phyloP scores from a whole-genome alignment of 352 stramenopile species.

The Globisporangium acanthophoron region DNA sequence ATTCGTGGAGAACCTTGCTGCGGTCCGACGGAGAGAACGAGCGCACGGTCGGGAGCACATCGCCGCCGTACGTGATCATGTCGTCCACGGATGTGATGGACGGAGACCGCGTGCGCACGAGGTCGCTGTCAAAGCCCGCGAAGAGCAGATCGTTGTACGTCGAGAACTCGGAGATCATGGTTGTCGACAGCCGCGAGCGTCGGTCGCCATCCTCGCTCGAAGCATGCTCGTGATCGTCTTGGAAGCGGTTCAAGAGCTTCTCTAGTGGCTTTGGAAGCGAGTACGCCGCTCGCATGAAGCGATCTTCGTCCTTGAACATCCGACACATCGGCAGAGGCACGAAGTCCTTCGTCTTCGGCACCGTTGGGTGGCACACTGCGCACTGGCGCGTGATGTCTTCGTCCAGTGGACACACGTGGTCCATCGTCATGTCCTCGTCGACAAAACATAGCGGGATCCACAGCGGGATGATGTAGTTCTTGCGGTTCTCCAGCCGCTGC shows the following conservation, averaged over 20 bases:
- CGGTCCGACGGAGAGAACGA: conserved; percentile 44
- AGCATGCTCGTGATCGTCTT: conserved; percentile 9
- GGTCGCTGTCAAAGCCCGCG: conserved; percentile 54
- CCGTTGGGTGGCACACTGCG: conserved; percentile 49
- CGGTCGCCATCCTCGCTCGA: conserved; percentile 32
- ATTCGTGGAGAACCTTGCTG: conserved; percentile 40
- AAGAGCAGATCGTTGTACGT: conserved; percentile 49
- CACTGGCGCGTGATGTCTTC: conserved; percentile 63
- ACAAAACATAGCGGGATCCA: conserved; percentile 85
- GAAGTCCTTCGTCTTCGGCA: conserved; percentile 42
- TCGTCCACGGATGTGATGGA: conserved; percentile 53
- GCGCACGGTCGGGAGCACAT: conserved; percentile 36
- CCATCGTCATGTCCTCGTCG: conserved; percentile 70
- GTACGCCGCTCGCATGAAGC: conserved; percentile 15
- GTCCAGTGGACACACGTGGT: conserved; percentile 61
- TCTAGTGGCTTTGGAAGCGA: conserved; percentile 64
- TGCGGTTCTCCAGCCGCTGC: conserved; percentile 47
- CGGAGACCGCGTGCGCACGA: conserved; percentile 54
- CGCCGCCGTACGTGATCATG: conserved; percentile 30
- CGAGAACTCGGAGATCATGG: conserved; percentile 34
- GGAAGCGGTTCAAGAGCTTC: conserved; percentile 46
- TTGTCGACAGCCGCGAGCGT: conserved; percentile 13
- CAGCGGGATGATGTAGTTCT: conserved; percentile 69
- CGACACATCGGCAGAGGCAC: conserved; percentile 71
- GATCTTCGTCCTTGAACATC: conserved; percentile 56